Percentiles rank a stretch among this genome's conserved stretches.
phyloP scores from a whole-genome alignment of 768 basidiomycete genomes.

The Termitomyces sp. region DNA sequence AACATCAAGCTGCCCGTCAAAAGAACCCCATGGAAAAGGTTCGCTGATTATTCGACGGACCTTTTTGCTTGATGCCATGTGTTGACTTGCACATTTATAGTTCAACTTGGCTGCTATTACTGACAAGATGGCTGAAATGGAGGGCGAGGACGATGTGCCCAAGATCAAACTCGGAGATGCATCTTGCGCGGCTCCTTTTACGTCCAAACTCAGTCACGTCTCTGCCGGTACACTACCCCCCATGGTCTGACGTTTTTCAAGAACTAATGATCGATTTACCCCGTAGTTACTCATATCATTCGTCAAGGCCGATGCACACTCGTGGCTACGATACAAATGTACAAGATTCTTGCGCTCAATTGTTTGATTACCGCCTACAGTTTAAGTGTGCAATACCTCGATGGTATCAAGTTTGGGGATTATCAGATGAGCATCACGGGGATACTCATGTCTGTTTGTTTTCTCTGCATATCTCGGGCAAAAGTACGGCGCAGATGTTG shows the following conservation, averaged over 20 bases:
- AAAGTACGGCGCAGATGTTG: conserved; percentile 52
- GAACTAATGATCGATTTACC: conserved; percentile 48
- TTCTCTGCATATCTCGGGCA: conserved; percentile 95
- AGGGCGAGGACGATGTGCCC: conserved; percentile 90
- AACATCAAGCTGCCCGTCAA: conserved; percentile 54
- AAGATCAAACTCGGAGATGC: conserved; percentile 99
- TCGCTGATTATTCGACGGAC: conserved; percentile 14
- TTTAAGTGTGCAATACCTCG: conserved; percentile 93
- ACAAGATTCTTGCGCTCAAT: conserved; percentile 97
- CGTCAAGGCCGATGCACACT: conserved; percentile 97
- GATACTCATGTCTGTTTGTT: conserved; percentile 97
- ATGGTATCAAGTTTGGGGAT: conserved; percentile 99
- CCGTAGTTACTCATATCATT: conserved; percentile 13
- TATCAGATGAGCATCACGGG: conserved; percentile 98
- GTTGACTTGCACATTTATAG: conserved; percentile 24
- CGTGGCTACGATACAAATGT: conserved; percentile 99
- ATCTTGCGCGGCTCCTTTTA: conserved; percentile 97
- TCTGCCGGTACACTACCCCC: conserved; percentile 67
- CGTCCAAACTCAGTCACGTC: conserved; percentile 96
- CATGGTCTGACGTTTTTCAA: not conserved
- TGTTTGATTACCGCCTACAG: conserved; percentile 99
- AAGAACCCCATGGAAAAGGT: conserved; percentile 92
- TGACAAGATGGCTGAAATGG: conserved; percentile 86
- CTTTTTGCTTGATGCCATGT: not conserved
- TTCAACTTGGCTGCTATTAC: conserved; percentile 79